phyloP scores from a whole-genome alignment of 2,329 filamentous ascomycete species.

The Camillea tinctor region DNA sequence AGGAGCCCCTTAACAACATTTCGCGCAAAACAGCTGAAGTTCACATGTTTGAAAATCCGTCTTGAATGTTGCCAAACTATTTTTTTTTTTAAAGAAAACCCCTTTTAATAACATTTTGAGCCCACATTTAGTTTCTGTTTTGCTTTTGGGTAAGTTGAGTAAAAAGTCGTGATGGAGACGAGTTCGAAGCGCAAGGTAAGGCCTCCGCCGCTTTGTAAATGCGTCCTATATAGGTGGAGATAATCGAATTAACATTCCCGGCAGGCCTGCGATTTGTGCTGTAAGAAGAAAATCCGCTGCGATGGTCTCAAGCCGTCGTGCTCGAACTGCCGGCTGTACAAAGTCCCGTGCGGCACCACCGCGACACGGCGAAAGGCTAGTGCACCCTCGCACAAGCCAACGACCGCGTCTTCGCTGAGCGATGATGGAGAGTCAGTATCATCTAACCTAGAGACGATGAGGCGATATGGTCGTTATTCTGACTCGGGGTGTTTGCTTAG shows the following conservation, averaged over 20 bases:
- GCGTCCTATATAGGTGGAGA: too few relatives aligned
- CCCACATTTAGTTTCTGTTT: too few relatives aligned
- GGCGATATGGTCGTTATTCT: neutral
- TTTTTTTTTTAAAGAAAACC: too few relatives aligned
- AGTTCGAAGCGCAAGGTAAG: constrained; percentile 23
- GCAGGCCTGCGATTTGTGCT: constrained; percentile 43
- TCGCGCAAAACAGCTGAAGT: too few relatives aligned
- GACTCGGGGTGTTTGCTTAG: constrained; percentile 1
- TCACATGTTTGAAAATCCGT: too few relatives aligned
- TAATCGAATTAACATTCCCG: neutral
- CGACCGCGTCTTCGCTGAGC: neutral
- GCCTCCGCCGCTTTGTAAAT: too few relatives aligned
- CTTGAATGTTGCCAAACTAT: too few relatives aligned
- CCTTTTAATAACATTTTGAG: too few relatives aligned
- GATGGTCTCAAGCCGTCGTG: constrained; percentile 44
- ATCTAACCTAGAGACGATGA: neutral
- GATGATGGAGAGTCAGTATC: neutral
- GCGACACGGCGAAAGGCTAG: constrained; percentile 25
- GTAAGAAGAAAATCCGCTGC: constrained; percentile 47
- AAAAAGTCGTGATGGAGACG: neutral
- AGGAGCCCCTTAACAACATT: too few relatives aligned
- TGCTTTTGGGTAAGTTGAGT: too few relatives aligned
- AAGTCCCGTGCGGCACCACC: constrained; percentile 38
- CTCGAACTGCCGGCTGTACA: constrained; percentile 44
- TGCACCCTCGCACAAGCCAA: constrained; percentile 8